These are phyloP conservation scores for Penicillium angulare DNA, from an alignment of 495 filamentous ascomycete genomes.

Conservation along the genomic window DNA sequence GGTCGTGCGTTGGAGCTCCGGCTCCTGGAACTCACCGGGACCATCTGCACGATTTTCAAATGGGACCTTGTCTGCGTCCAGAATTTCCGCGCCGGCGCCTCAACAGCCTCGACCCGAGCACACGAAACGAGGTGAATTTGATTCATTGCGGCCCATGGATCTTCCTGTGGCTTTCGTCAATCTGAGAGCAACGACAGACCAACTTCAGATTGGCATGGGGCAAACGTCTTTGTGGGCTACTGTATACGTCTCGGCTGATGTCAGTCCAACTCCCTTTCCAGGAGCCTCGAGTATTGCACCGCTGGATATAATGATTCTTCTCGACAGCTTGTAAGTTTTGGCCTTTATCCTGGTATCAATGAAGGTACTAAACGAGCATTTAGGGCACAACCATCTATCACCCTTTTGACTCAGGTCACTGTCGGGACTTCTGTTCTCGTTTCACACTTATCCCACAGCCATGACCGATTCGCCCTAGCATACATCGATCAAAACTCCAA, in stretches of 20 bases:
- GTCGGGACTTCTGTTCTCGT: constrained; percentile 16
- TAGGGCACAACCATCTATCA: constrained; percentile 12
- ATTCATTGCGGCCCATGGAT: constrained; percentile 13
- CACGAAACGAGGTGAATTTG: not conserved
- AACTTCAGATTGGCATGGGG: constrained; percentile 7
- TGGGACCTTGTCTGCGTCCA: not conserved
- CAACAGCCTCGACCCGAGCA: not conserved
- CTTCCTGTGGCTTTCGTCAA: constrained; percentile 20
- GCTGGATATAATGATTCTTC: constrained; percentile 23
- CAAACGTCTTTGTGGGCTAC: constrained; percentile 19
- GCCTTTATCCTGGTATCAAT: too few species aligned
- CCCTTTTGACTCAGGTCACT: constrained; percentile 13
- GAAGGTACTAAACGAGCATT: too few species aligned
- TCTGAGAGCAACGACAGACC: constrained; percentile 14
- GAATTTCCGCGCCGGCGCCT: not conserved
- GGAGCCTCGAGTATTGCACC: constrained; percentile 17
- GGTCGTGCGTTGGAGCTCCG: constrained; percentile 26
- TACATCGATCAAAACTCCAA: constrained; percentile 9
- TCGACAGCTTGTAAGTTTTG: constrained; percentile 20
- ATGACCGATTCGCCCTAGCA: constrained; percentile 19
- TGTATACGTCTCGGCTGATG: constrained; percentile 25
- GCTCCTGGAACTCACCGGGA: constrained; percentile 13
- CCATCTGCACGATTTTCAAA: not conserved
- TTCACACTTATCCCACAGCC: constrained; percentile 9
- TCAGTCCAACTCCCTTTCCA: constrained; percentile 12